A percentile compares a stretch with the other conserved stretches of the same genome.
phyloP scores from a whole-genome alignment of 148 eudicot species.

The Selenicereus undatus region DNA sequence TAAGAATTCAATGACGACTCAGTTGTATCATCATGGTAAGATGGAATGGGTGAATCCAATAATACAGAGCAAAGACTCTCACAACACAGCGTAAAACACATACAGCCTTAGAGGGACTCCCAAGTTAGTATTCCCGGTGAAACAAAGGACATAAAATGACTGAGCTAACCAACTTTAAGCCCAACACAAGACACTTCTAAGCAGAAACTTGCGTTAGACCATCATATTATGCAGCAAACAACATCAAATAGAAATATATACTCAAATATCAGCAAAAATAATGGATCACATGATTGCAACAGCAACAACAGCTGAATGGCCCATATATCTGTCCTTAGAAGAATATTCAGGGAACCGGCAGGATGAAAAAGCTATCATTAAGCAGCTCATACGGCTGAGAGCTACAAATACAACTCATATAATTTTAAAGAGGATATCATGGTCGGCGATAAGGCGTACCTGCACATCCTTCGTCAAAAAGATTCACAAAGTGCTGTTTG shows the following conservation, averaged over 20 bases:
- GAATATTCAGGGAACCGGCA: background rate
- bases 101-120: background rate
- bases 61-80: background rate
- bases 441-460: conserved; percentile 35
- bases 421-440: background rate
- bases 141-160: background rate
- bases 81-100: background rate
- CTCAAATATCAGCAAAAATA: background rate
- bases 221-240: background rate
- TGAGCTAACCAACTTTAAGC: background rate
- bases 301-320: background rate
- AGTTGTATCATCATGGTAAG: background rate
- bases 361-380: background rate
- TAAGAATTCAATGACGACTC: background rate
- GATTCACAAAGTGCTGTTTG: conserved; percentile 40
- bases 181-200: background rate
- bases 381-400: background rate
- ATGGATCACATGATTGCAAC: background rate
- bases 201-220: background rate
- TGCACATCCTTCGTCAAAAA: conserved; percentile 67
- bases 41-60: background rate
- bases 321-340: background rate
- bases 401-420: background rate
- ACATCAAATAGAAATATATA: background rate
- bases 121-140: background rate